Percentiles rank a stretch among this genome's conserved stretches.
Conservation (phyloP, 139 green algal species). For the Diplosphaera chodatii region DNA sequence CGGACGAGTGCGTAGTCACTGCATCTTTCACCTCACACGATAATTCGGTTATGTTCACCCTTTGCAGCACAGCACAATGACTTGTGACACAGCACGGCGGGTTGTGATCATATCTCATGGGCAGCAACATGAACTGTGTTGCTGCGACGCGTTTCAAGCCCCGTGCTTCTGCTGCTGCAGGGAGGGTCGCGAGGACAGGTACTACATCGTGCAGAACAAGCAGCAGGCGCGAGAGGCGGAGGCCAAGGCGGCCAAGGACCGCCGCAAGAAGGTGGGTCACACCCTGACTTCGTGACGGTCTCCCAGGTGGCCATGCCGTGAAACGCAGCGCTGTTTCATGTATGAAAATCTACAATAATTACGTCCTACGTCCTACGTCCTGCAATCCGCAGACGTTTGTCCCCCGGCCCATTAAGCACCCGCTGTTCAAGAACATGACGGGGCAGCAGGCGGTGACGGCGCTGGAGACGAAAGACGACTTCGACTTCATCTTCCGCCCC, state of each 20-base stretch:
- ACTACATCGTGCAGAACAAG: constrained; percentile 24
- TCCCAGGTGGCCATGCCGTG: no score
- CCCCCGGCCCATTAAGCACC: constrained; percentile 56
- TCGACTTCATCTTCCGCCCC: constrained; percentile 40
- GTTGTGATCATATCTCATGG: no score
- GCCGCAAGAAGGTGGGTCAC: not conserved
- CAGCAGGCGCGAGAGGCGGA: constrained; percentile 5
- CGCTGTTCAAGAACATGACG: constrained; percentile 61
- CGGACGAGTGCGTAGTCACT: not conserved
- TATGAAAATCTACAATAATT: no score
- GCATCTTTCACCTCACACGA: not conserved
- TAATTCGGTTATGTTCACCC: no score
- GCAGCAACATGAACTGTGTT: no score
- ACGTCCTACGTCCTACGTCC: not conserved
- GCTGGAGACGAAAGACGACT: constrained; percentile 13
- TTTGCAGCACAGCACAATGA: no score
- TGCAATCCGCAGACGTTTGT: constrained; percentile 10
- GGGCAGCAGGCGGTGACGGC: constrained; percentile 31
- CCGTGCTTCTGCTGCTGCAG: no score
- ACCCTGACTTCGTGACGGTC: no score
- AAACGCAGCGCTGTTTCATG: no score
- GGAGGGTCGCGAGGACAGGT: not conserved
- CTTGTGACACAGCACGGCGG: no score
- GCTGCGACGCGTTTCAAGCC: no score
- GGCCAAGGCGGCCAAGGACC: not conserved